Evolutionary conservation across 1,139 yeast genomes (phyloP), one percentile per base, ranked within the genome.

Genomic region (Taiozyma sp.): DNA sequence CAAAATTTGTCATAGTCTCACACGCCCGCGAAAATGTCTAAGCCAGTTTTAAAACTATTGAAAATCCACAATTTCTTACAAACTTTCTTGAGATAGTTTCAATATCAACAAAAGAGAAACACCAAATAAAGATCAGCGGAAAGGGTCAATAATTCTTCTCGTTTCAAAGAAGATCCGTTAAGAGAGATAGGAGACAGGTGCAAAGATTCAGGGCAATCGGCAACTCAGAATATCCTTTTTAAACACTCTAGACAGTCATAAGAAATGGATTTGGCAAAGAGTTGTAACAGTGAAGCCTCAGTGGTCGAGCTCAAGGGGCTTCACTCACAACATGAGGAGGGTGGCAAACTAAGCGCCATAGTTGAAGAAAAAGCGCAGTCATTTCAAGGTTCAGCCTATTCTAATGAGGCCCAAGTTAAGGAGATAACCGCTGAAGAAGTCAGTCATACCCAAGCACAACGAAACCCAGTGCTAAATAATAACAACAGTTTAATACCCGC

Each of bases 401-500:
- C 30, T 2, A 28, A 28, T 28, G 41, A 38, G 14, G 41, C 10
- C 8, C 41, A 38, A 19, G 41, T 38, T 6, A 38, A 38, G 10
- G 41, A 38, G 24, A 38, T 38, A 38, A 38, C 41, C 5, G 41
- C 24, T 19, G 41, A 38, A 38, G 41, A 38, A 38, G 41, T 23
- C 14, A 38, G 41, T 16, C 41, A 38, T 27, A 16, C 19, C 45
- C 30, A 29, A 32, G 2, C 28, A 9, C 14, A 29, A 39, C 28
- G 40, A 39, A 16, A 34, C 4, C 43, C 48, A 2, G 53, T 51
- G 8, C 27, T 46, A 34, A 48, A 48, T 28, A 51, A 40, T n/a
- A 48, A 48, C 12, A 48, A 47, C 24, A 51, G 40, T 12, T 43
- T 55, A 19, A 61, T 62, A 12, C 65, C 65, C 1, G 58, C 54